phyloP scores from a whole-genome alignment of 192 early-diverging fungal genomes.

The Physocladia obscura region DNA sequence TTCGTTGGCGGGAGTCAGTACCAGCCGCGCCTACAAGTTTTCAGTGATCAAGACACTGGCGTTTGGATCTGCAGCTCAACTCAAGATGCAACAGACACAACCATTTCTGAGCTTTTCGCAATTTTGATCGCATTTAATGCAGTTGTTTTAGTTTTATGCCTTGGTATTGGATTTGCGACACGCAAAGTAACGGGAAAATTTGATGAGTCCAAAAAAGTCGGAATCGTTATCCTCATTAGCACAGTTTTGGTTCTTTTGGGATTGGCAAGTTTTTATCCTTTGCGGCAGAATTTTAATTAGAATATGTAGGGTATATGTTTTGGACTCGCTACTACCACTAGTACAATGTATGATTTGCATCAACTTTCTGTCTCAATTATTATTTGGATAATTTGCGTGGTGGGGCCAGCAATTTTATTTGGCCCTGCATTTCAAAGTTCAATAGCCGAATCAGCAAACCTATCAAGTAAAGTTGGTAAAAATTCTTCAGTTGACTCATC shows the following conservation, averaged over 20 bases:
- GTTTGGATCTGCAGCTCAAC: background rate
- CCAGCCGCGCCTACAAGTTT: background rate
- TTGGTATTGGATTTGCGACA: background rate
- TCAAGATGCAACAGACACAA: background rate
- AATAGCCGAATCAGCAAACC: background rate
- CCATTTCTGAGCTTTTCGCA: too few relatives aligned
- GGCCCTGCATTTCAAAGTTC: background rate
- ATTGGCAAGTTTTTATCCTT: too few relatives aligned
- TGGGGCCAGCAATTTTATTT: background rate
- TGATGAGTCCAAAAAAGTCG: background rate
- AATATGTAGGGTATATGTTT: too few relatives aligned
- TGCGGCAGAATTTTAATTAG: too few relatives aligned
- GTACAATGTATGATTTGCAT: background rate
- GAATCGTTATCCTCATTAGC: background rate
- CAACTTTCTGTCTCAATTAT: background rate
- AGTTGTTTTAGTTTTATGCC: background rate
- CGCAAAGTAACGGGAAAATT: background rate
- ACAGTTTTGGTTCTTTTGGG: background rate
- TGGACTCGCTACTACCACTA: background rate
- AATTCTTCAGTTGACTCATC: background rate
- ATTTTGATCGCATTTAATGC: conserved; percentile 4
- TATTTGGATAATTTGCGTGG: background rate
- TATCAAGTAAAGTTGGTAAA: background rate
- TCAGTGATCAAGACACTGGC: background rate
- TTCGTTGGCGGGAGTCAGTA: background rate